phyloP scores from a whole-genome alignment of 1,284 basidiomycete genomes.

The Ganoderma resinaceum region DNA sequence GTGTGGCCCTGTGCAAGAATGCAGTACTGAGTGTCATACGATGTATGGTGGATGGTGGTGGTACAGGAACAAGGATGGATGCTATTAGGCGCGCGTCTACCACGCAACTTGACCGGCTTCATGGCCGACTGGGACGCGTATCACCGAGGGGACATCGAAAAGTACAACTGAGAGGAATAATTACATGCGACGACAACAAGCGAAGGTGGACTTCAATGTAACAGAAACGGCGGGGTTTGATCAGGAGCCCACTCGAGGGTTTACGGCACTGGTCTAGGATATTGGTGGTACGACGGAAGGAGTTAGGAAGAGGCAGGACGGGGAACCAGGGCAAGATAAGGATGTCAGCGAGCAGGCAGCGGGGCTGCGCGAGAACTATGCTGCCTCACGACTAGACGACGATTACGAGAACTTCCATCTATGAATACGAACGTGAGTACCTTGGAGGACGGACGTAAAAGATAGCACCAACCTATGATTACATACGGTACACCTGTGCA shows the following conservation, averaged over 20 bases:
- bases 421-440: not conserved
- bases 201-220: not conserved
- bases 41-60: not conserved
- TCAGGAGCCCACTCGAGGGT: not conserved
- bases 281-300: not conserved
- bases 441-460: conserved; percentile 4
- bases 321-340: not conserved
- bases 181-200: conserved; percentile 6
- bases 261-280: conserved; percentile 1
- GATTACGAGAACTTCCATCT: conserved; percentile 76
- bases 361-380: not conserved
- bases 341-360: not conserved
- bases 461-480: conserved; percentile 56
- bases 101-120: not conserved
- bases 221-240: not conserved
- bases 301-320: not conserved
- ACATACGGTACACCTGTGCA: conserved; percentile 61
- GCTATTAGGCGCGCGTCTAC: not conserved
- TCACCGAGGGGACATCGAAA: not conserved
- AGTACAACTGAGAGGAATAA: not conserved
- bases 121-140: not conserved
- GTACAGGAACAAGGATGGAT: not conserved
- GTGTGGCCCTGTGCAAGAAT: not conserved
- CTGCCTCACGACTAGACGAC: not conserved
- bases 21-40: not conserved